phyloP scores from a whole-genome alignment of 345 rosid genomes.

The Ricinus communis region DNA sequence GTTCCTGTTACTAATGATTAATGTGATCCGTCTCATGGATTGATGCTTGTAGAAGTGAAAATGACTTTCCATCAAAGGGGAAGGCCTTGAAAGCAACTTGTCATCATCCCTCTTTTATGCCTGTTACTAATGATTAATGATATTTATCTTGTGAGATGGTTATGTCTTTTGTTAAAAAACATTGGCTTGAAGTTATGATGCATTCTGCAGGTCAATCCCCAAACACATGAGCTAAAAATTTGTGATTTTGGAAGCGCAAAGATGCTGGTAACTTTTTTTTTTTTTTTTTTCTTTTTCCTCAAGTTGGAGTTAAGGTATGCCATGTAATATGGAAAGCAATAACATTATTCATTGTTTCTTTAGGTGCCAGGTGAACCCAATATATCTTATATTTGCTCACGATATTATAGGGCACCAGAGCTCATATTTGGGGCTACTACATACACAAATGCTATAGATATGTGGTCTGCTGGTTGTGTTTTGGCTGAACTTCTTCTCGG shows the following conservation, averaged over 20 bases:
- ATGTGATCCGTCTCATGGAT: background rate
- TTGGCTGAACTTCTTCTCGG: slow-evolving; percentile 96
- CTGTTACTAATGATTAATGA: background rate
- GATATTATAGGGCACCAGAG: slow-evolving; percentile 99
- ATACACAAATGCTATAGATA: slow-evolving; percentile 91
- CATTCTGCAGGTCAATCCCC: slow-evolving; percentile 78
- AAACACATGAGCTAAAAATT: slow-evolving; percentile 80
- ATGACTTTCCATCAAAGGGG: background rate
- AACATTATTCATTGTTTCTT: slow-evolving; percentile 19
- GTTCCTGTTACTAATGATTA: too few species aligned
- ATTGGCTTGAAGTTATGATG: slow-evolving; percentile 19
- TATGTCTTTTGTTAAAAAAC: slow-evolving; percentile 1
- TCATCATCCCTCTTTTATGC: background rate
- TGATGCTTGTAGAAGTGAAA: background rate
- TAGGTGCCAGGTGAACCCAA: slow-evolving; percentile 98
- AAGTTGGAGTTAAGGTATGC: slow-evolving; percentile 4
- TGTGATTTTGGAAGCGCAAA: slow-evolving; percentile 99
- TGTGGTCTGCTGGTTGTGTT: slow-evolving; percentile 98
- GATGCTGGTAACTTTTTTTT: slow-evolving; percentile 72
- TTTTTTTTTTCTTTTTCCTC: background rate
- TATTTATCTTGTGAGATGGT: background rate
- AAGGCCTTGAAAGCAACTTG: background rate
- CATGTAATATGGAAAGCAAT: background rate
- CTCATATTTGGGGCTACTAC: slow-evolving; percentile 98
- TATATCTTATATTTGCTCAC: slow-evolving; percentile 93